Conservation (phyloP, 352 stramenopile genomes). For the Blastocystis sp. region DNA sequence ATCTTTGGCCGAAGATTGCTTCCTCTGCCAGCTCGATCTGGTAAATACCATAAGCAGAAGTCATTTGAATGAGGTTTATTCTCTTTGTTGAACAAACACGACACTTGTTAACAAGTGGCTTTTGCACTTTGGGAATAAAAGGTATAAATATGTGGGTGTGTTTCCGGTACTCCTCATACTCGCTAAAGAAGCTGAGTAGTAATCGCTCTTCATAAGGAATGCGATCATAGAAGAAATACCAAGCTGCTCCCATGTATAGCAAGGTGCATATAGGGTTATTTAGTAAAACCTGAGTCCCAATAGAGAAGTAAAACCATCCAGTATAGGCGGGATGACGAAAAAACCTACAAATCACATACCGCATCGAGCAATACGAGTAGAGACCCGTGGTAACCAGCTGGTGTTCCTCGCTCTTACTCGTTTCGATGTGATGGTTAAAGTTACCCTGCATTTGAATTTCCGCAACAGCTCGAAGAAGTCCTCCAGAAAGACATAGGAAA, state of each 20-base stretch:
- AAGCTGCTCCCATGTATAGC: constrained; percentile 75
- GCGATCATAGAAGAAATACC: constrained; percentile 79
- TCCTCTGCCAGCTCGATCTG: constrained; percentile 98
- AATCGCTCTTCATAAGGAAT: constrained; percentile 70
- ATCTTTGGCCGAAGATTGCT: constrained; percentile 99
- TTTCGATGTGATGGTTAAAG: constrained; percentile 9
- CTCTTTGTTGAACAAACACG: not conserved
- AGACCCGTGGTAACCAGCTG: not conserved
- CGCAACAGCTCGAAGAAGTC: not conserved
- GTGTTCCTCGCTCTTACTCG: not conserved
- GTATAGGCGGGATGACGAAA: constrained; percentile 79
- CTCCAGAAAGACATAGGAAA: constrained; percentile 9
- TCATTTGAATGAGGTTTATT: not conserved
- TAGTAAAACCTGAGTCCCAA: constrained; percentile 77
- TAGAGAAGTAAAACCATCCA: constrained; percentile 79
- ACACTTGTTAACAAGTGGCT: not conserved
- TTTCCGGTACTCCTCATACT: not conserved
- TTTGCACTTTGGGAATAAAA: constrained; percentile 1
- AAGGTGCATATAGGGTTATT: constrained; percentile 75
- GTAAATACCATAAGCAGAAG: constrained; percentile 73
- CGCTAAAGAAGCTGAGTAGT: not conserved
- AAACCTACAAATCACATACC: constrained; percentile 63
- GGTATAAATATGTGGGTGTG: constrained; percentile 18
- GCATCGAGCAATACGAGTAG: constrained; percentile 8
- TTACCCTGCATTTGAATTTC: constrained; percentile 52